Percentiles rank a stretch among this genome's conserved stretches.
Evolutionary conservation across 2,329 filamentous ascomycete species (phyloP).

Genomic region (Achaetomium macrosporum): DNA sequence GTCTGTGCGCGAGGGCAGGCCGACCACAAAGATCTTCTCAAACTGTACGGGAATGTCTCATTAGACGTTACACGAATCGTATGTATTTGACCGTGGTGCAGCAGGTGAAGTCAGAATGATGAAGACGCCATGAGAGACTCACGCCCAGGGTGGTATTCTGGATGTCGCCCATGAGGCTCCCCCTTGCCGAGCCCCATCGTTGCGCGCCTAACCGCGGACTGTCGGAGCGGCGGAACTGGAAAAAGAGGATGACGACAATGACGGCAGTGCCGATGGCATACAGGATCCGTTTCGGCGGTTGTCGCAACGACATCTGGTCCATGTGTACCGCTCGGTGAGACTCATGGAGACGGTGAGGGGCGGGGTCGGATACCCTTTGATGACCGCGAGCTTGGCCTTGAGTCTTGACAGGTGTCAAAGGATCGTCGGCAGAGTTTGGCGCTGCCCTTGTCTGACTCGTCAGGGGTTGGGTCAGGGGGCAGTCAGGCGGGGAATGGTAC

Average conservation of each 20-base stretch:
- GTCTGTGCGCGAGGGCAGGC: conserved; percentile 42
- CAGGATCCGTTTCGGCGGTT: not conserved
- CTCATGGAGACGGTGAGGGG: too few relatives aligned
- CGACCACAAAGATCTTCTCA: conserved; percentile 44
- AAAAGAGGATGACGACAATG: not conserved
- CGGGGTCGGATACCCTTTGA: too few relatives aligned
- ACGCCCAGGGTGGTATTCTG: not conserved
- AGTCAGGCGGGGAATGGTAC: too few relatives aligned
- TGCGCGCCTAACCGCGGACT: not conserved
- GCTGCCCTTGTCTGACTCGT: too few relatives aligned
- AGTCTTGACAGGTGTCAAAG: too few relatives aligned
- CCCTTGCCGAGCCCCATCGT: not conserved
- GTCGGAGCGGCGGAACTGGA: not conserved
- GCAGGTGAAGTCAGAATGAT: too few relatives aligned
- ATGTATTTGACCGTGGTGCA: too few relatives aligned
- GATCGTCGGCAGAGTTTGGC: too few relatives aligned
- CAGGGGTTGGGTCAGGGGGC: too few relatives aligned
- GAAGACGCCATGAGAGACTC: too few relatives aligned
- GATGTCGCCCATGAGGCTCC: not conserved
- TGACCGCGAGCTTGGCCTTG: too few relatives aligned
- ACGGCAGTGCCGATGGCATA: not conserved
- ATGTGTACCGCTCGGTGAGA: too few relatives aligned
- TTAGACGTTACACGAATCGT: not conserved
- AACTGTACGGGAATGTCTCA: conserved; percentile 34
- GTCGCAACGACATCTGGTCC: not conserved